Percentiles rank a stretch among this genome's conserved stretches.
phyloP scores from a whole-genome alignment of 768 basidiomycete species.

The Boletellus ananiceps region DNA sequence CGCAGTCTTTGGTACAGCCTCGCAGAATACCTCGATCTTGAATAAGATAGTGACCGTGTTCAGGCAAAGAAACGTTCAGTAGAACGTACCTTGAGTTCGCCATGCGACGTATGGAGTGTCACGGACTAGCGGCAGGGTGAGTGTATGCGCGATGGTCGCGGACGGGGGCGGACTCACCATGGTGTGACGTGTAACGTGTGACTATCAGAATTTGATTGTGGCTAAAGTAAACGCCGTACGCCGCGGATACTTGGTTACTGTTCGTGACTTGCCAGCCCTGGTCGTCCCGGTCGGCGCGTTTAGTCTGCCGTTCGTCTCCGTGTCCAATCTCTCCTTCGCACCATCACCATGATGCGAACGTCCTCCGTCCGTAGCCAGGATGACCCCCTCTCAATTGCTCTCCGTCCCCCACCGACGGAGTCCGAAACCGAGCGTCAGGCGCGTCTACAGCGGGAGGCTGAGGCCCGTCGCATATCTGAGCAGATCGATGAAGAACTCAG shows the following conservation, averaged over 20 bases:
- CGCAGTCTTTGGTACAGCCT: conserved; percentile 91
- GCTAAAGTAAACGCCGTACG: not conserved
- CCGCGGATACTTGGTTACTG: no score
- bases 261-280: no score
- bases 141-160: conserved; percentile 21
- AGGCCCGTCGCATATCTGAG: conserved; percentile 73
- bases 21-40: conserved; percentile 96
- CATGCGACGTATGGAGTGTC: conserved; percentile 89
- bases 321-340: conserved; percentile 23
- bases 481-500: conserved; percentile 79
- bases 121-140: conserved; percentile 60
- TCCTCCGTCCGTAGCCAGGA: conserved; percentile 71
- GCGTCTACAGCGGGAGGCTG: conserved; percentile 62
- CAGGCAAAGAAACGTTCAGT: not conserved
- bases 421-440: conserved; percentile 57
- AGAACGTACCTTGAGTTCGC: conserved; percentile 80
- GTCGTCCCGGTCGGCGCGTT: not conserved
- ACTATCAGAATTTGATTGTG: conserved; percentile 2
- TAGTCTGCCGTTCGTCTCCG: not conserved
- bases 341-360: conserved; percentile 54
- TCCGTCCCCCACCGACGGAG: conserved; percentile 63
- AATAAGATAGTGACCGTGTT: not conserved
- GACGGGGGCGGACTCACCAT: conserved; percentile 27
- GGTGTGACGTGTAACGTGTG: conserved; percentile 27
- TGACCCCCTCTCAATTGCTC: conserved; percentile 66